Evolutionary conservation across 306 rosid species (phyloP), one percentile per base, ranked within the genome.

Genomic region (Dryas octopetala): DNA sequence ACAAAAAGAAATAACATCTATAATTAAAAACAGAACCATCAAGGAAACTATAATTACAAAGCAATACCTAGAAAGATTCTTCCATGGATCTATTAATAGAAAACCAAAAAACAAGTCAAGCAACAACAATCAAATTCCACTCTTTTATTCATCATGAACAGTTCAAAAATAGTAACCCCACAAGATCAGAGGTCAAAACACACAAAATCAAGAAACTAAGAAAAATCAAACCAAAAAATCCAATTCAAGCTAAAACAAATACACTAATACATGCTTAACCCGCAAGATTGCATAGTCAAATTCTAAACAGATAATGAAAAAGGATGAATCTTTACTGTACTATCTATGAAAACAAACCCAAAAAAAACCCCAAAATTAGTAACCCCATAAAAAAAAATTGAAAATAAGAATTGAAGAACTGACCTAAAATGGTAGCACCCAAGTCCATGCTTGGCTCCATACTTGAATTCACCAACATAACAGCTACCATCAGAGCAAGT

Each of bases 401-500:
- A 48, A 71, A 10, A 15, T 47, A 44, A n/a, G 53, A 66, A 10
- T 9, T 43, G 1, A 51, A 48, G 19, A 86, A 73, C 38, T 74
- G 53, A 96, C 99, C 99, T 86, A 79, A 96, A 96, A 79, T 90
- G 98, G 92, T 96, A 96, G 74, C 92, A 92, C 0, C 99, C 99
- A 43, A 90, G 88, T 46, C 97, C 99, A 16, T 96, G 99, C 82
- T 96, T 96, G 45, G 88, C 96, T 6, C 96, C 99, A 71, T 78
- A 86, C 84, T 96, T 92, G 77, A 96, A 96, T 64, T 85, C 90
- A 11, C 99, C 99, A 46, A 87, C 79, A 66, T 87, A 96, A 65
- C 88, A 89, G 89, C 99, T 96, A 2, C 91, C 90, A 82, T 96
- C 99, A 1, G 98, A 82, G 85, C 99, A 96, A 69, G 97, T 90